Conservation (phyloP, 495 filamentous ascomycete genomes). For the Aspergillus wentii region DNA sequence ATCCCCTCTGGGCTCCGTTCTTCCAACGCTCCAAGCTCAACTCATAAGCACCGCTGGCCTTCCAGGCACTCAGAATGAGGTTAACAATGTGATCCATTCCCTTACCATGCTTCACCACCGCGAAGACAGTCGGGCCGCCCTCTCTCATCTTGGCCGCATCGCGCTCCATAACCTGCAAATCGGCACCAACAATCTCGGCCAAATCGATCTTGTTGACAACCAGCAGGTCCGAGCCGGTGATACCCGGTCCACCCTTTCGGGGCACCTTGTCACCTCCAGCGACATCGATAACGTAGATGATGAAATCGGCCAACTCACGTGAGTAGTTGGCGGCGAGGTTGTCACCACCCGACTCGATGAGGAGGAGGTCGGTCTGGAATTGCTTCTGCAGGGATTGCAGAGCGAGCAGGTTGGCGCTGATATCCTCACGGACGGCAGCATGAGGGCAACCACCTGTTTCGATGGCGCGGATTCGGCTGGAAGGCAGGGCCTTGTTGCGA, state of each 20-base stretch:
- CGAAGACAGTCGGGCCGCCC: conserved; percentile 94
- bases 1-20: conserved; percentile 43
- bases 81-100: conserved; percentile 80
- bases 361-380: conserved; percentile 69
- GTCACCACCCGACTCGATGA: conserved; percentile 94
- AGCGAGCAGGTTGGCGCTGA: conserved; percentile 85
- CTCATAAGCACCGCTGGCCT: conserved; percentile 70
- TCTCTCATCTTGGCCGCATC: conserved; percentile 94
- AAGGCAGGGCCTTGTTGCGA: conserved; percentile 73
- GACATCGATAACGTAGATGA: conserved; percentile 98
- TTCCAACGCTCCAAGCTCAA: conserved; percentile 48
- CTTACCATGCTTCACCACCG: conserved; percentile 88
- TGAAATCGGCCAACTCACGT: conserved; percentile 90
- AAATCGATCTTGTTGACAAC: conserved; percentile 97
- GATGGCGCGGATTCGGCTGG: conserved; percentile 83
- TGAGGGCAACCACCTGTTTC: conserved; percentile 98
- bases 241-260: conserved; percentile 91
- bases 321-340: conserved; percentile 96
- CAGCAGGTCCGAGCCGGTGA: conserved; percentile 88
- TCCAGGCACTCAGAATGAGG: conserved; percentile 90
- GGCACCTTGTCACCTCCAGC: conserved; percentile 96
- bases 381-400: conserved; percentile 77
- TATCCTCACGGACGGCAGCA: conserved; percentile 97
- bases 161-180: conserved; percentile 89
- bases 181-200: conserved; percentile 85